Percentiles rank a stretch among this genome's conserved stretches.
These are phyloP conservation scores for Colletotrichum lentis DNA, from an alignment of 2,329 filamentous ascomycete genomes.

Conservation along the genomic window DNA sequence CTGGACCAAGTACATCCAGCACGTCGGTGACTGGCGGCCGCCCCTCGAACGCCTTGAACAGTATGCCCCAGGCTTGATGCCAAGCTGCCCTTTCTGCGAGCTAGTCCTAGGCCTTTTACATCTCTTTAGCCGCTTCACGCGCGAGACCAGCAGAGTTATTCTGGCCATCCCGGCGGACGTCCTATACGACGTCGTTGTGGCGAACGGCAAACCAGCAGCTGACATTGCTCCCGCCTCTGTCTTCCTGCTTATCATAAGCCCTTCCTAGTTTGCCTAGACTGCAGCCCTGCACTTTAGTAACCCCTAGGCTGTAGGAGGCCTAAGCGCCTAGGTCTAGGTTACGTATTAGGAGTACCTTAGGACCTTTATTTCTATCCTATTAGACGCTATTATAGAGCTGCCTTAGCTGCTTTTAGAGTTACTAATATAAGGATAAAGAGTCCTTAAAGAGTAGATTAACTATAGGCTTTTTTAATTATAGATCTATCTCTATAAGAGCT, in stretches of 20 bases:
- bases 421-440: neutral
- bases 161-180: constrained; percentile 9
- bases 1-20: constrained; percentile 21
- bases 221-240: neutral
- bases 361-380: neutral
- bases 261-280: neutral
- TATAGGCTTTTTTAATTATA: constrained; percentile 7
- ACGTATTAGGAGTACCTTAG: neutral
- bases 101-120: neutral
- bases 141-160: constrained; percentile 6
- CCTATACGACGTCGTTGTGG: neutral
- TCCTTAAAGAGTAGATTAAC: neutral
- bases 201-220: neutral
- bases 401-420: neutral
- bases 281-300: constrained; percentile 7
- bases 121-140: neutral
- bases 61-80: constrained; percentile 5
- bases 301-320: neutral
- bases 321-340: constrained; percentile 1
- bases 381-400: neutral
- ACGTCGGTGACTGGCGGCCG: constrained; percentile 7
- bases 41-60: neutral
- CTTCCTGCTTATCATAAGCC: constrained; percentile 11
- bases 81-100: constrained; percentile 17
- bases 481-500: constrained; percentile 1